Base-by-base conservation (phyloP, 305 asterid genomes). In the Fraxinus albicans region DNA sequence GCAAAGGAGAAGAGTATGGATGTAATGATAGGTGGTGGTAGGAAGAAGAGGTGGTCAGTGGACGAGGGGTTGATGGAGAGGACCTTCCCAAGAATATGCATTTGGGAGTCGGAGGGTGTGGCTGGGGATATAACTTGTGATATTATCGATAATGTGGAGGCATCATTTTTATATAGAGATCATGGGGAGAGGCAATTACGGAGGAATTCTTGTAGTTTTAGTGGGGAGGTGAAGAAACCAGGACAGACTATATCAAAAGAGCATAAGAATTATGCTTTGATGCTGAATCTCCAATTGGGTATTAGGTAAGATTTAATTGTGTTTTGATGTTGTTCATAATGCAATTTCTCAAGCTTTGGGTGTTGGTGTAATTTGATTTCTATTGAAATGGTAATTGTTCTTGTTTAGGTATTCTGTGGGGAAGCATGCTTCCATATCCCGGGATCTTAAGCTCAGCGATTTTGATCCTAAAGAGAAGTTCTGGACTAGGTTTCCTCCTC, bases 91-190 rank as follows among this genome's bases (percentile, higher is more conserved):
- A 89, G 97, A 79, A 91, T 96, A 77, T 96, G 99, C 86, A 94
- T 96, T 7, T 96, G 99, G 99, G 99, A 96, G 83, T 93, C 97
- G 0, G 99, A 96, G 13, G 98, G 97, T 0, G 98, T 91, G 77
- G 99, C 97, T 0, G 99, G 98, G 60, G 98, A 96, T 85, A 96
- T 96, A 12, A 96, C 98, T 1, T 96, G 99, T 76, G 98, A 96
- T 77, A 94, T 96, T 70, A 72, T 96, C 9, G 98, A 94, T 88
- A 91, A 90, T 72, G 90, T 91, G 42, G 98, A 95, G 88, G 98
- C 97, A 1, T 91, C 98, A 10, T 88, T 88, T 95, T 58, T 96
- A 67, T 94, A 89, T 50, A 80, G 90, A 69, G 95, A 92, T 79
- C 86, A 84, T 9, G 90, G 88, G 69, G 77, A 93, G 63, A 91